Evolutionary conservation across 2,329 filamentous ascomycete genomes (phyloP), one percentile per base, ranked within the genome.

Genomic region (Pseudogymnoascus sp.): DNA sequence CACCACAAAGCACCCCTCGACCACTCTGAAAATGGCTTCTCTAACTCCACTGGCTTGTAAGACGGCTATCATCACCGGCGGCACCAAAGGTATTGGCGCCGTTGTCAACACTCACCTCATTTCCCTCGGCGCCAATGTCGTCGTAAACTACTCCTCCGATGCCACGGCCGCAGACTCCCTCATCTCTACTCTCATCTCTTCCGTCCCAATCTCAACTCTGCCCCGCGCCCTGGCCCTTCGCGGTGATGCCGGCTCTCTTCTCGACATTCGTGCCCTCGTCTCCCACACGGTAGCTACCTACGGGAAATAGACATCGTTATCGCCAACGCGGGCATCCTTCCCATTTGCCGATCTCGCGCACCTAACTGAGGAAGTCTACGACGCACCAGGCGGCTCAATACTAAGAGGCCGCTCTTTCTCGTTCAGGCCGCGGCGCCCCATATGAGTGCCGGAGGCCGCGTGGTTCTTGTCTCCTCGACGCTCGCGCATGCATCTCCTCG

Each of bases 61-160:
- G 66, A 68, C 73, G 15, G 66, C 79, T 63, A 74, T 83, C 67
- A 73, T 84, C 70, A 83, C 81, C 19, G 80, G 77, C 61, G 76
- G 75, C 60, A 79, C 78, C 60, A 82, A 82, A 65, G 83, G 82
- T 62, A 84, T 85, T 63, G 83, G 83, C 26, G 74, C 77, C 59
- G 80, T 81, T 60, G 81, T 81, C 59, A 81, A 81, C 63, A 76
- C 81, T 60, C 77, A 79, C 61, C 78, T 84, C 38, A 80, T 79
- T 66, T 73, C 74, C 61, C 76, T 78, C 58, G 82, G 82, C 30
- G 79, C 79, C 65, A 78, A 73, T 64, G 78, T 86, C 35, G 74
- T 84, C 39, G 74, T 85, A 63, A 85, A 84, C 71, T 85, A 85
- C 72, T 70, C 73, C 18, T 74, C 72, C 45, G 75, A 81, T 66